These are phyloP conservation scores for Ophiosphaerella narmari DNA, from an alignment of 2,329 filamentous ascomycete genomes.

Conservation along the genomic window DNA sequence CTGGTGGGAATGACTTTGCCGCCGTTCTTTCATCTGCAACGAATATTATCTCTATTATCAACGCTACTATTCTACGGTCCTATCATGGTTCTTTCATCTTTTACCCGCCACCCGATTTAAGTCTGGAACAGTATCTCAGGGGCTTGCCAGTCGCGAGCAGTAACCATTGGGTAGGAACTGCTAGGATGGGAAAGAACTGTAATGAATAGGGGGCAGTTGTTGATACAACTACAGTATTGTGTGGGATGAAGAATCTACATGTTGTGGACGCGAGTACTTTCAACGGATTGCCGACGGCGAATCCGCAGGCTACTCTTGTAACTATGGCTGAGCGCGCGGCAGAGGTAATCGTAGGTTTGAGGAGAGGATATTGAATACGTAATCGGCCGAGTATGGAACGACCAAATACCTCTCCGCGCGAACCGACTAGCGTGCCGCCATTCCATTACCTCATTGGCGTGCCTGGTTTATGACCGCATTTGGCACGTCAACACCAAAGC, in stretches of 20 bases:
- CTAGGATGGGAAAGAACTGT: slow-evolving; percentile 51
- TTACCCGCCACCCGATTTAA: slow-evolving; percentile 53
- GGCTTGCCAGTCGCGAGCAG: slow-evolving; percentile 4
- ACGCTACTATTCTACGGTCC: slow-evolving; percentile 50
- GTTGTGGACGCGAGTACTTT: slow-evolving; percentile 44
- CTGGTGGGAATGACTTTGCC: slow-evolving; percentile 55
- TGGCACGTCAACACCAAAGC: slow-evolving; percentile 18
- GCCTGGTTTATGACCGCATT: slow-evolving; percentile 1
- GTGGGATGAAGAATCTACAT: slow-evolving; percentile 44
- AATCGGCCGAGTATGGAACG: no score
- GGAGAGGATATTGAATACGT: not conserved
- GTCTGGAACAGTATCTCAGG: slow-evolving; percentile 45
- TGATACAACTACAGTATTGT: slow-evolving; percentile 51
- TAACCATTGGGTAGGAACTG: slow-evolving; percentile 54
- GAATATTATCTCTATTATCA: slow-evolving; percentile 49
- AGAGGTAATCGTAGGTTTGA: slow-evolving; percentile 10
- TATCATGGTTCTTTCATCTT: slow-evolving; percentile 60
- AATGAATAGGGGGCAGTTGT: slow-evolving; percentile 45
- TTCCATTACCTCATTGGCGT: slow-evolving; percentile 13
- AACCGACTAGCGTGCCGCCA: slow-evolving; percentile 8
- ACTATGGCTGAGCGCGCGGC: slow-evolving; percentile 15
- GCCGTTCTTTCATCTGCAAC: slow-evolving; percentile 64
- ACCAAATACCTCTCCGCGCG: not conserved
- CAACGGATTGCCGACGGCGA: slow-evolving; percentile 15
- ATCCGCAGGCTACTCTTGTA: slow-evolving; percentile 15